Evolutionary conservation across 148 eudicot genomes (phyloP).

Genomic region (Vaccinium myrtillus): DNA sequence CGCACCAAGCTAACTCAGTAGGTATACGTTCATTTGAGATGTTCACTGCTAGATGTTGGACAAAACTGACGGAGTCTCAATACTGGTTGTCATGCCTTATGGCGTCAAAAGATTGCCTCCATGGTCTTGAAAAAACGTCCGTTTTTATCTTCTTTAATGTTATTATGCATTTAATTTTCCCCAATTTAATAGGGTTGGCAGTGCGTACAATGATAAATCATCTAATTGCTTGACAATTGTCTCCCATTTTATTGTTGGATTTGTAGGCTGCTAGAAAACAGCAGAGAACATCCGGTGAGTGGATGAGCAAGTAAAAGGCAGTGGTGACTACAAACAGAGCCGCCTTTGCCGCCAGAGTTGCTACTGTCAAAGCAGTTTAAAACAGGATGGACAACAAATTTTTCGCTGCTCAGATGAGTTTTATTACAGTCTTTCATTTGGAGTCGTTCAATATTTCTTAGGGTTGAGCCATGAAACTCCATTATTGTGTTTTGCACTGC

Average conservation of each 20-base stretch:
- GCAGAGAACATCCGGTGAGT: slow-evolving; percentile 65
- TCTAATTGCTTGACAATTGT: too few species aligned
- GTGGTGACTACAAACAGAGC: slow-evolving; percentile 81
- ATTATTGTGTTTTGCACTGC: slow-evolving; percentile 19
- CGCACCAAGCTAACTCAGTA: neutral
- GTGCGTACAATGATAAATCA: neutral
- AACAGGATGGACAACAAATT: slow-evolving; percentile 60
- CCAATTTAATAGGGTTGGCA: too few species aligned
- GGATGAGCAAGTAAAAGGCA: slow-evolving; percentile 78
- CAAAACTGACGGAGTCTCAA: neutral
- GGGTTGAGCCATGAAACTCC: slow-evolving; percentile 19
- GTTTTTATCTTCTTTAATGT: neutral
- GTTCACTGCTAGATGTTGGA: neutral
- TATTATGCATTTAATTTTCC: neutral
- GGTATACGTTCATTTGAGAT: neutral
- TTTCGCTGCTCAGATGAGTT: slow-evolving; percentile 22
- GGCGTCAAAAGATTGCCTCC: neutral
- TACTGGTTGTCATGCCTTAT: neutral
- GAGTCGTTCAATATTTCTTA: neutral
- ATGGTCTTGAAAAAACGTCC: neutral
- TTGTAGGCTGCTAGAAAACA: slow-evolving; percentile 73
- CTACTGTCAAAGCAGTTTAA: slow-evolving; percentile 93
- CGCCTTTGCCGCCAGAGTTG: slow-evolving; percentile 84
- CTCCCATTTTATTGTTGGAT: neutral
- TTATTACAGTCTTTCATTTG: neutral